Conservation (phyloP, 2,329 filamentous ascomycete genomes). For the Achaetomium macrosporum region DNA sequence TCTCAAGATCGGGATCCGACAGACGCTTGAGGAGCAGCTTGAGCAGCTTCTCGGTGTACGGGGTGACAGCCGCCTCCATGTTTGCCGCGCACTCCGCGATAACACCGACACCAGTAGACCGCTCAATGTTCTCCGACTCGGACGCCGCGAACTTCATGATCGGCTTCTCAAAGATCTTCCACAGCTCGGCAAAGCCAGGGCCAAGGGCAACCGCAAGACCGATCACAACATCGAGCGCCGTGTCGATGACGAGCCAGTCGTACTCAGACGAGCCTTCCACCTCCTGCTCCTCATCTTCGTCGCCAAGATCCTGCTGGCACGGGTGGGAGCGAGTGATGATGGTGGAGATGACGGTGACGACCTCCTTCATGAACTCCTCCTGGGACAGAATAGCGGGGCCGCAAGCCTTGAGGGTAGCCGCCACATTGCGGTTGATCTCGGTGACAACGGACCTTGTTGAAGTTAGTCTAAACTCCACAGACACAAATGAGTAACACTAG, state of each 20-base stretch:
- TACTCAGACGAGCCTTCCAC: slow-evolving; percentile 84
- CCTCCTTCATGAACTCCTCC: slow-evolving; percentile 66
- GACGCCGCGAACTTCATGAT: slow-evolving; percentile 83
- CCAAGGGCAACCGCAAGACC: slow-evolving; percentile 80
- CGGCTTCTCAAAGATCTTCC: slow-evolving; percentile 93
- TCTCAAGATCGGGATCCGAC: slow-evolving; percentile 81
- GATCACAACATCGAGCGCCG: slow-evolving; percentile 83
- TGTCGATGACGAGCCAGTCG: slow-evolving; percentile 95
- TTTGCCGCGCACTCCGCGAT: slow-evolving; percentile 86
- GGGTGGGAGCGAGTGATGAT: slow-evolving; percentile 87
- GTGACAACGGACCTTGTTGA: slow-evolving; percentile 69
- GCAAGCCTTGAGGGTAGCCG: slow-evolving; percentile 83
- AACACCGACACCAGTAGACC: slow-evolving; percentile 83
- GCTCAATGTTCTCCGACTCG: slow-evolving; percentile 71
- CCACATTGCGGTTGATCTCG: slow-evolving; percentile 90
- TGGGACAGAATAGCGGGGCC: slow-evolving; percentile 79
- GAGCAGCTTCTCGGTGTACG: slow-evolving; percentile 70
- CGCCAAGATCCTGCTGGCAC: slow-evolving; percentile 85
- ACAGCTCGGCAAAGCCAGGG: slow-evolving; percentile 73
- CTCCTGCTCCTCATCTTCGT: slow-evolving; percentile 71
- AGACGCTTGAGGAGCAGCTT: slow-evolving; percentile 81
- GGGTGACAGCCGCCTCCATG: slow-evolving; percentile 75
- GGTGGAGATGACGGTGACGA: slow-evolving; percentile 66
- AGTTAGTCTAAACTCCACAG: slow-evolving; percentile 36
- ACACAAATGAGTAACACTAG: slow-evolving; percentile 27